phyloP scores from a whole-genome alignment of 331 rosid genomes.

The Malus hybrid region DNA sequence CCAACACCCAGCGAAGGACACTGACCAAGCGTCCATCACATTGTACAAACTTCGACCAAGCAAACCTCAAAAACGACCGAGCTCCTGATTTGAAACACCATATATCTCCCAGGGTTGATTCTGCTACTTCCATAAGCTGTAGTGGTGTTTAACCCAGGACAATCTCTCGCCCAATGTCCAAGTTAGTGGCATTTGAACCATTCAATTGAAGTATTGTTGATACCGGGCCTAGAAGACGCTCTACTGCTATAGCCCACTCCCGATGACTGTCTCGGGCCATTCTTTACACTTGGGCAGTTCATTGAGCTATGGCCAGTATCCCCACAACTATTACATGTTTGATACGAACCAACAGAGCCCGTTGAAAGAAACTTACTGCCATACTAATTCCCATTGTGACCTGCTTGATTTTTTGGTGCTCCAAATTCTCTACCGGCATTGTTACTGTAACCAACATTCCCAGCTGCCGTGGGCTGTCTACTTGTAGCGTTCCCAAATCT shows the following conservation, averaged over 20 bases:
- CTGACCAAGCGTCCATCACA: not conserved
- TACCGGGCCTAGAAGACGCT: conserved; percentile 31
- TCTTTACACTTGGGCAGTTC: conserved; percentile 51
- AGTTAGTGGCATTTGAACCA: conserved; percentile 78
- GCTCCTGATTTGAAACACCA: conserved; percentile 35
- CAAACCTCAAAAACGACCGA: conserved; percentile 41
- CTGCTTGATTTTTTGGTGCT: conserved; percentile 36
- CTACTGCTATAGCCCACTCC: conserved; percentile 42
- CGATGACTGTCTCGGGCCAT: conserved; percentile 24
- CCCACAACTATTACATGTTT: conserved; percentile 64
- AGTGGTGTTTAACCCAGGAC: conserved; percentile 46
- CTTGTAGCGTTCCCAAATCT: conserved; percentile 23
- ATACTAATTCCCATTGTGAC: conserved; percentile 48
- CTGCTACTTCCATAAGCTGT: conserved; percentile 52
- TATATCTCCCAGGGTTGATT: conserved; percentile 41
- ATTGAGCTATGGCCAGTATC: conserved; percentile 61
- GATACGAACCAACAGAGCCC: conserved; percentile 23
- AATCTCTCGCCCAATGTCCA: conserved; percentile 84
- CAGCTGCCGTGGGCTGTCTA: conserved; percentile 30
- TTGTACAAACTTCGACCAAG: not conserved
- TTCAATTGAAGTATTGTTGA: conserved; percentile 30
- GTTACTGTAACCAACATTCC: conserved; percentile 11
- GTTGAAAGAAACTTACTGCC: conserved; percentile 19
- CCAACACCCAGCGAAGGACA: not conserved
- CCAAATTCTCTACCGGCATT: conserved; percentile 45